A percentile compares a stretch with the other conserved stretches of the same genome.
Evolutionary conservation across 176 grass and related monocot genomes (phyloP).

Genomic region (Elaeis guineensis): DNA sequence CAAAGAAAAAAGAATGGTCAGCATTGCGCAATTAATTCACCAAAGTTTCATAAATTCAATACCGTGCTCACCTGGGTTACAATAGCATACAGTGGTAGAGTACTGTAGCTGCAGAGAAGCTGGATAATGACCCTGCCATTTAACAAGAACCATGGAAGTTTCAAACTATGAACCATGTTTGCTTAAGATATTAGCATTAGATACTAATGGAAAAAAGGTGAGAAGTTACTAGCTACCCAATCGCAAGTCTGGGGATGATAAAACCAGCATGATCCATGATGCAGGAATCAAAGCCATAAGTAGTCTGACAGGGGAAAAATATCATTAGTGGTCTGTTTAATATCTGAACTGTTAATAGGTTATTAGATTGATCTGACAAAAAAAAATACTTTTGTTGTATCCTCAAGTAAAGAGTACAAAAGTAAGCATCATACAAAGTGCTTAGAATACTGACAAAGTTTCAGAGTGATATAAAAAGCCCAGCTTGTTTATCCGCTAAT

Average conservation of each 20-base stretch:
- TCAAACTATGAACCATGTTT: background rate
- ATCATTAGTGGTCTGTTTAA: background rate
- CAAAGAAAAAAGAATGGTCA: background rate
- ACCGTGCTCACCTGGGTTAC: conserved; percentile 52
- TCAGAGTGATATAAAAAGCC: too few species aligned
- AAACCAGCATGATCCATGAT: conserved; percentile 74
- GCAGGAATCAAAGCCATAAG: conserved; percentile 80
- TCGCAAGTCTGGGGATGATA: conserved; percentile 64
- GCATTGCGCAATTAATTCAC: background rate
- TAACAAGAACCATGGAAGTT: background rate
- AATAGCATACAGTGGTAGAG: conserved; percentile 80
- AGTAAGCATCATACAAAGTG: too few species aligned
- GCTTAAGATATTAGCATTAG: background rate
- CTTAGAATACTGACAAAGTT: too few species aligned
- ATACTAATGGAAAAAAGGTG: background rate
- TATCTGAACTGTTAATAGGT: too few species aligned
- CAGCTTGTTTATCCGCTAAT: too few species aligned
- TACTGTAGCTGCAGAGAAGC: conserved; percentile 89
- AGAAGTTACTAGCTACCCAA: conserved; percentile 36
- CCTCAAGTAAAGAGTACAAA: too few species aligned
- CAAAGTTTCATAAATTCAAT: background rate
- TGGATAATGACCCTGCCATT: conserved; percentile 55
- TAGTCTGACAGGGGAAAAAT: conserved; percentile 31
- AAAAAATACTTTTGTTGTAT: too few species aligned
- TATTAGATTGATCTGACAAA: too few species aligned